Base-by-base conservation (phyloP, 106 monocot species). In the Amphibolis antarctica region DNA sequence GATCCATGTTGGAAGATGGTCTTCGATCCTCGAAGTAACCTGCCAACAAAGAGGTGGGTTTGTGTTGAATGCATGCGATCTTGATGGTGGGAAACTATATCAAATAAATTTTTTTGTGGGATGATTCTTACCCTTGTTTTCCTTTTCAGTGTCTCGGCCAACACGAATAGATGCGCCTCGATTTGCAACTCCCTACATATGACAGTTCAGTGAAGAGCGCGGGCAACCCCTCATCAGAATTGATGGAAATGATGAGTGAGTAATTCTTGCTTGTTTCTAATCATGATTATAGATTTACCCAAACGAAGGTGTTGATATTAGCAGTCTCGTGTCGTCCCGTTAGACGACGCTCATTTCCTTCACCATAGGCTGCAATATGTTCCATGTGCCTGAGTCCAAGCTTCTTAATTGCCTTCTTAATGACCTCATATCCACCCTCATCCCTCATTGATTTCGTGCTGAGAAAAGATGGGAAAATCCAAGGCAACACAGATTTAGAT, bases 361-460 rank as follows among this genome's bases (percentile, higher is more conserved):
- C n/a, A n/a, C n/a, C n/a, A n/a, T n/a, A n/a, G n/a, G n/a, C n/a
- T n/a, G n/a, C n/a, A n/a, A n/a, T n/a, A n/a, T n/a, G n/a, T n/a
- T n/a, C n/a, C n/a, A n/a, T n/a, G n/a, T n/a, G n/a, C n/a, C n/a
- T n/a, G n/a, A n/a, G n/a, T n/a, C n/a, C n/a, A n/a, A n/a, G n/a
- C n/a, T n/a, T n/a, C n/a, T n/a, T n/a, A n/a, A n/a, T n/a, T n/a
- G n/a, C n/a, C n/a, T n/a, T n/a, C n/a, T n/a, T n/a, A n/a, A n/a
- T n/a, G n/a, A n/a, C n/a, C n/a, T 83, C 80, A 59, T 69, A 66
- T 12, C 87, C 87, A 9, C 87, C 88, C 23, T 71, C 71, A 21
- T 48, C 51, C 30, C 88, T 80, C 83, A 88, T 88, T 3, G 80
- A 80, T 49, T 88, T 74, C 15, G 88, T 88, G 64, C 88, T 83